phyloP scores from a whole-genome alignment of 2,329 filamentous ascomycete genomes.

The Helicocarpus griseus region DNA sequence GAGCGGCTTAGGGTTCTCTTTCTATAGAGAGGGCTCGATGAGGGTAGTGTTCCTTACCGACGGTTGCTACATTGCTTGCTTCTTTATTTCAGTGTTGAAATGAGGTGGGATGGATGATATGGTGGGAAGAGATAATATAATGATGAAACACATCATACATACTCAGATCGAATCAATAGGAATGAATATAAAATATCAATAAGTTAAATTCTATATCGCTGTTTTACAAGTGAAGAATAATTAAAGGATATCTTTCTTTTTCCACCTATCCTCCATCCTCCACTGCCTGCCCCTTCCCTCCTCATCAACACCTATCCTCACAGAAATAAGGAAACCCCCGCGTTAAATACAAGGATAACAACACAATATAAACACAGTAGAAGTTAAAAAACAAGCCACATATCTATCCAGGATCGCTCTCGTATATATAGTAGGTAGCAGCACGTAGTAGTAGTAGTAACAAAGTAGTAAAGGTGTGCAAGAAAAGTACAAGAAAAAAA shows the following conservation, averaged over 20 bases:
- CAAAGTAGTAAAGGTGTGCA: background rate
- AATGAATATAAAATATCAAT: background rate
- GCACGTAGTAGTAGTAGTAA: background rate
- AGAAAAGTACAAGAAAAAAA: background rate
- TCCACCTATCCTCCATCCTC: background rate
- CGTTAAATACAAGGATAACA: too few relatives aligned
- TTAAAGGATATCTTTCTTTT: background rate
- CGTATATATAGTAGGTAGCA: background rate
- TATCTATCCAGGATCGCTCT: background rate
- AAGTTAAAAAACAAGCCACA: background rate
- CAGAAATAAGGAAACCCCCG: too few relatives aligned
- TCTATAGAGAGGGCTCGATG: slow-evolving; percentile 14
- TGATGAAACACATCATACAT: background rate
- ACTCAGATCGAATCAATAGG: background rate
- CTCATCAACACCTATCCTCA: too few relatives aligned
- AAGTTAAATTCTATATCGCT: background rate
- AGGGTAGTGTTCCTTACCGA: slow-evolving; percentile 60
- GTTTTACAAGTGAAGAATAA: background rate
- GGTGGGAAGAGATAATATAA: too few relatives aligned
- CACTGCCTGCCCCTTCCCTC: too few relatives aligned
- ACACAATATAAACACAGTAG: too few relatives aligned
- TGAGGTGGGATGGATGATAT: background rate
- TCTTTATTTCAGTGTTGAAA: background rate
- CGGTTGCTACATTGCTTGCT: slow-evolving; percentile 47
- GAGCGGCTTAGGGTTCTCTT: slow-evolving; percentile 46